Evolutionary conservation across 495 filamentous ascomycete species (phyloP), one percentile per base, ranked within the genome.

Genomic region (Emericellopsis terricola): DNA sequence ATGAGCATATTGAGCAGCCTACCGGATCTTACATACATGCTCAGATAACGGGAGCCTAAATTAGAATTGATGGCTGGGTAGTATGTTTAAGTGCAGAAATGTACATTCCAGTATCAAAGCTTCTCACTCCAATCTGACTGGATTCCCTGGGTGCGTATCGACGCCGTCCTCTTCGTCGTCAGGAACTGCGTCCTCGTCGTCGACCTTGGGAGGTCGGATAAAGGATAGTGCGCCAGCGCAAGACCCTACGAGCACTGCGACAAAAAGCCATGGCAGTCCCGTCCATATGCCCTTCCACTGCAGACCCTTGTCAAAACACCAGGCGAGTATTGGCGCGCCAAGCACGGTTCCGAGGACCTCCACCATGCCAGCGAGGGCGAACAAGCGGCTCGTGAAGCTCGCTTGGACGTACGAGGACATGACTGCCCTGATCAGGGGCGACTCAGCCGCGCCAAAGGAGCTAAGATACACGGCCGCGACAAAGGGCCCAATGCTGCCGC

Each of bases 1-100:
- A 43, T 46, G 15, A 44, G 29, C 21, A 46, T 68, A 19, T 39
- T 68, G 14, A 46, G 46, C 29, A 50, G 50, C 19, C 40, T 71
- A 19, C 64, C 66, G 2, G 58, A 71, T 41, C 41, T 71, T 4
- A 64, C 65, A 8, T 71, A 68, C 38, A 71, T 71, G 66, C 37
- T 71, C 11, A 50, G 53, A 26, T 59, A 31, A 40, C 8, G n/a
- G 28, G 6, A 6, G 23, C 23, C 6, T 26, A 6, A n/a, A n/a
- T n/a, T n/a, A n/a, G n/a, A n/a, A n/a, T n/a, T n/a, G n/a, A n/a
- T 26, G 23, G 23, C 23, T 26, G 23, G 23, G 23, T 26, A 6
- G 23, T n/a, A n/a, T n/a, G n/a, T n/a, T n/a, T n/a, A n/a, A n/a
- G n/a, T n/a, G n/a, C n/a, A n/a, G n/a, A n/a, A n/a, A n/a, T n/a